A percentile compares a stretch with the other conserved stretches of the same genome.
Conservation (phyloP, 257 asterid species). For the Nicotiana tomentosiformis region DNA sequence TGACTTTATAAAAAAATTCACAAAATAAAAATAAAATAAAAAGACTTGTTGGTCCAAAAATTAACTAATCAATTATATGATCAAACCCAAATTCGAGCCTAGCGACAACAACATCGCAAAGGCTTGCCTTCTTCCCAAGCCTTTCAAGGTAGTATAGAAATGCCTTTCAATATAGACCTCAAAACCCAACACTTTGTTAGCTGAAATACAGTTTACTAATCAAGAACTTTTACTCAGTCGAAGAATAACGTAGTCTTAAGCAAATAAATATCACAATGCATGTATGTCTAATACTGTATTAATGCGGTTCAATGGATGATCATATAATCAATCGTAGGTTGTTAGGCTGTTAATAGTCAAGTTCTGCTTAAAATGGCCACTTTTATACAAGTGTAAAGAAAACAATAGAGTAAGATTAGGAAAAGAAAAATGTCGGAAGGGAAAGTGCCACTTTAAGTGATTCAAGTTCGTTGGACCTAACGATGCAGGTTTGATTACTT, state of each 20-base stretch:
- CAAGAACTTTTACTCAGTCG: neutral
- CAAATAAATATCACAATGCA: neutral
- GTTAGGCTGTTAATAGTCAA: neutral
- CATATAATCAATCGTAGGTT: neutral
- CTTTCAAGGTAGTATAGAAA: too few species aligned
- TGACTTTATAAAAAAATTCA: too few species aligned
- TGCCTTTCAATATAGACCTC: too few species aligned
- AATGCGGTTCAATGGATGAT: neutral
- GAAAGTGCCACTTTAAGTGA: constrained; percentile 1
- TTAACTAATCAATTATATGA: too few species aligned
- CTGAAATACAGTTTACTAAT: neutral
- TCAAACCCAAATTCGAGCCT: too few species aligned
- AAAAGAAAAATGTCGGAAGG: neutral
- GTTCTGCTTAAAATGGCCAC: constrained; percentile 6
- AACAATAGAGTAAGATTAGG: neutral
- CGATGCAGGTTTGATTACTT: neutral
- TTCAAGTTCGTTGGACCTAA: neutral
- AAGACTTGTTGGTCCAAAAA: too few species aligned
- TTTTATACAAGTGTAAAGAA: neutral
- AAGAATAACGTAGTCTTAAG: neutral
- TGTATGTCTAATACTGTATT: neutral
- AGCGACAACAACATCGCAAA: too few species aligned
- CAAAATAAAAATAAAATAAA: too few species aligned
- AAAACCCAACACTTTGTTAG: too few species aligned
- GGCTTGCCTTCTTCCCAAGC: too few species aligned